Evolutionary conservation across 2,329 filamentous ascomycete species (phyloP), one percentile per base, ranked within the genome.

Genomic region (Cladophialophora psammophila): DNA sequence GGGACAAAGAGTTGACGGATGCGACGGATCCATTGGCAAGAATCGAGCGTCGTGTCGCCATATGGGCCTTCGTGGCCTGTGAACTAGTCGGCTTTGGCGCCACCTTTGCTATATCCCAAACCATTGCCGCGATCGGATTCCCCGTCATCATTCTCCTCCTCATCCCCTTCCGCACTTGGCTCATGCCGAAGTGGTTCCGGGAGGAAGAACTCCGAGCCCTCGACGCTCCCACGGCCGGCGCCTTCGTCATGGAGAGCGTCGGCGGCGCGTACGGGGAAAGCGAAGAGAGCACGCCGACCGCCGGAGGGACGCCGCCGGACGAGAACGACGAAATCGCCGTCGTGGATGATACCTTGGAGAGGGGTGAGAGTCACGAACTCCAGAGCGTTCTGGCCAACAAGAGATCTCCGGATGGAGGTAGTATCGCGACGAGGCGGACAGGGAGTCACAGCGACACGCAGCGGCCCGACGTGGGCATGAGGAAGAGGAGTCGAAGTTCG

Each of bases 31-130:
- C 90, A 0, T 82, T 94, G 1, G 82, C 82, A 56, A 78, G 81
- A n/a, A 79, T 92, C 35, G 79, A 80, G n/a, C 85, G 90, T n/a
- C 85, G 87, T 42, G 73, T 74, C 13, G 87, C 88, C n/a, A 81
- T 93, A 68, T 93, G 90, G 90, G 78, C 80, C 3, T 94, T 94
- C 74, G 89, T 93, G 5, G 79, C 78, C 7, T 78, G 93, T 38
- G 88, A 93, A 78, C 79, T 94, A 3, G 31, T 89, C 52, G 90
- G 87, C 0, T 93, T 94, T 72, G 91, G 84, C 2, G 91, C 89
- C 26, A 94, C 91, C 0, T 93, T 94, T 76, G 91, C 91, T 66
- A 91, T 94, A 73, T 93, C 91, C 0, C 89, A 94, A 79, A 94
- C 91, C 0, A 90, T 94, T 58, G 91, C 91, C 2, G 91, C 91